These are phyloP conservation scores for Podaxis sp. DNA, from an alignment of 768 basidiomycete species.

Conservation along the genomic window DNA sequence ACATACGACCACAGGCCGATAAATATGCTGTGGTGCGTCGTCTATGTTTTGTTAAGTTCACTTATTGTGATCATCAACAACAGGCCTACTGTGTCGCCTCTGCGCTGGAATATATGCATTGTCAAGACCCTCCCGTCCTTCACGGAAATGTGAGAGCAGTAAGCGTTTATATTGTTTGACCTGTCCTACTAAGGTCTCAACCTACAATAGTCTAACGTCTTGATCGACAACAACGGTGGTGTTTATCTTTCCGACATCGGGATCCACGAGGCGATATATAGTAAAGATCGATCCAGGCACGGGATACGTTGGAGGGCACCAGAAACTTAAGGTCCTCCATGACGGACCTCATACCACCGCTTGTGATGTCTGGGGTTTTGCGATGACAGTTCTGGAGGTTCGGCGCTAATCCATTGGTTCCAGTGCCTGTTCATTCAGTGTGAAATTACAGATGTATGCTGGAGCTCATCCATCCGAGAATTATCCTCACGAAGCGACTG, in stretches of 20 bases:
- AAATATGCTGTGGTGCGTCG: background rate
- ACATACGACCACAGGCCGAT: background rate
- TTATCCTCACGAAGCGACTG: background rate
- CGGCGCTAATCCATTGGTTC: too few species aligned
- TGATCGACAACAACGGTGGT: background rate
- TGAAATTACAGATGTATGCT: background rate
- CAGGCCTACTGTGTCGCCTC: background rate
- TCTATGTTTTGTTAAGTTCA: too few species aligned
- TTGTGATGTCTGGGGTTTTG: slow-evolving; percentile 6
- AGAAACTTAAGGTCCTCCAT: background rate
- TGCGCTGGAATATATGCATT: background rate
- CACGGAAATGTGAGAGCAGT: slow-evolving; percentile 5
- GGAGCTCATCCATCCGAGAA: background rate
- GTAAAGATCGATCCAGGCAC: too few species aligned
- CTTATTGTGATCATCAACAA: background rate
- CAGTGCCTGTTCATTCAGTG: background rate
- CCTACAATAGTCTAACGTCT: background rate
- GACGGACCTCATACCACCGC: background rate
- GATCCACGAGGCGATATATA: background rate
- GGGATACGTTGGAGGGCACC: background rate
- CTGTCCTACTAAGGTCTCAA: background rate
- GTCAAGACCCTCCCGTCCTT: background rate
- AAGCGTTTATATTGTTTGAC: background rate
- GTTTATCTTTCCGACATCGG: slow-evolving; percentile 1
- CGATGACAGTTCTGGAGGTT: slow-evolving; percentile 1